These are phyloP conservation scores for Teratosphaeria zuluensis DNA, from an alignment of 2,329 filamentous ascomycete species.

Conservation along the genomic window DNA sequence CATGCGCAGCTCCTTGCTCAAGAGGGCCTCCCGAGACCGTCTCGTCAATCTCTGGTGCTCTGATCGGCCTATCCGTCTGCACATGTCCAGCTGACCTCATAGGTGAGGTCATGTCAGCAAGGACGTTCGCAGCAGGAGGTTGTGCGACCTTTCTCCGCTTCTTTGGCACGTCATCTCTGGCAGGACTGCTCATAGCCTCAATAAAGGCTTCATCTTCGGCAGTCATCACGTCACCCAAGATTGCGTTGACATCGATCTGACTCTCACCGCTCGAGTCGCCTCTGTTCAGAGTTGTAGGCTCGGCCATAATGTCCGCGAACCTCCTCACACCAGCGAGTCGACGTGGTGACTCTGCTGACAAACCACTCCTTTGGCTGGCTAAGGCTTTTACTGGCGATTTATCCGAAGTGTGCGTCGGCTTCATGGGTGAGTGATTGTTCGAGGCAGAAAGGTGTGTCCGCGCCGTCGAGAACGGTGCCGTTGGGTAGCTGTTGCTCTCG, in stretches of 20 bases:
- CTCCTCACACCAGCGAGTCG: constrained; percentile 21
- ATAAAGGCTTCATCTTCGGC: constrained; percentile 29
- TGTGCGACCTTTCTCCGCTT: constrained; percentile 9
- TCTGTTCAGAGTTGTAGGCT: constrained; percentile 13
- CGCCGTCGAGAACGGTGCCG: constrained; percentile 26
- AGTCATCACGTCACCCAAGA: constrained; percentile 24
- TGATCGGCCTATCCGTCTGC: background rate
- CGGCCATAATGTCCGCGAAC: constrained; percentile 23
- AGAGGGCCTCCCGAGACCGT: background rate
- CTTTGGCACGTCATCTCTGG: constrained; percentile 9
- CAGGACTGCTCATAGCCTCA: constrained; percentile 14
- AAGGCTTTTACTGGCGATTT: constrained; percentile 12
- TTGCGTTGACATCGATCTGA: constrained; percentile 23
- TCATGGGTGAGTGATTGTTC: constrained; percentile 14
- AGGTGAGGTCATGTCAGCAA: background rate
- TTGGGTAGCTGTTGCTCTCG: constrained; percentile 11
- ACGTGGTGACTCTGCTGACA: constrained; percentile 21
- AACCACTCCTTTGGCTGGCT: constrained; percentile 18
- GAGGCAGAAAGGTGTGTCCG: constrained; percentile 26
- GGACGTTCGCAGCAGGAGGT: background rate
- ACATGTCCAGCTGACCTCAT: background rate
- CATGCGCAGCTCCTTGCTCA: background rate
- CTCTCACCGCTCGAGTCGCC: constrained; percentile 13
- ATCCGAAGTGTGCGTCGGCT: constrained; percentile 5
- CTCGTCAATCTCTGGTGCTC: background rate